Base-by-base conservation (phyloP, 2,329 filamentous ascomycete genomes). In the Fusarium sp. region DNA sequence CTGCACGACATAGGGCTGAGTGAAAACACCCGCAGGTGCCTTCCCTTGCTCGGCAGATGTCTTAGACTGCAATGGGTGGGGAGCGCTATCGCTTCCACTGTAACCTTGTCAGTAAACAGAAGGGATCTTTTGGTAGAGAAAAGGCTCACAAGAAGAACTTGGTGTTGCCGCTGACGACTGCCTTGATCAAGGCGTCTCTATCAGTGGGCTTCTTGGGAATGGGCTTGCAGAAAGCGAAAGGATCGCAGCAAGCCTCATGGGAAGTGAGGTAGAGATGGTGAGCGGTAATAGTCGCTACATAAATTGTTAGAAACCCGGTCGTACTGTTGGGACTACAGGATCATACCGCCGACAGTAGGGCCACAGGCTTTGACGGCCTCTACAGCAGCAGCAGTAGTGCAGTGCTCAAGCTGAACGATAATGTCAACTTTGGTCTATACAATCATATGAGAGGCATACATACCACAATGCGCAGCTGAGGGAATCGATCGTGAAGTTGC, bases 191-290 rank as follows among this genome's bases (percentile, higher is more conserved):
- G 8, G 93, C 92, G 54, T 90, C 87, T 7, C 93, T 87, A 75
- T 94, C 90, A 18, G 85, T 87, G 1, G 92, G 90, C 37, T 88
- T 90, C 83, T 93, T 93, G 53, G 91, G 88, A 32, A 92, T 93
- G 85, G 85, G 90, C 88, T 87, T 95, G 90, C 76, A 94, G 87
- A 94, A 97, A 76, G 80, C 80, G 55, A 82, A 79, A 28, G 76
- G 75, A 21, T 89, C 88, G 83, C 90, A 91, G 60, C 81, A 81
- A 63, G 81, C 83, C 73, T 94, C 90, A 74, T 96, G 91, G 18
- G 93, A 89, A 14, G 91, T 93, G 32, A 98, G 85, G 72, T 88
- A 93, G 23, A 97, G 84, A 76, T 97, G 94, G 76, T 97, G 94
- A 4, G 93, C 92, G 0, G 94, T 97, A 71, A 97, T 93, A 12